Evolutionary conservation across 495 filamentous ascomycete genomes (phyloP), one percentile per base, ranked within the genome.

Genomic region (Penicillium malachiteum): DNA sequence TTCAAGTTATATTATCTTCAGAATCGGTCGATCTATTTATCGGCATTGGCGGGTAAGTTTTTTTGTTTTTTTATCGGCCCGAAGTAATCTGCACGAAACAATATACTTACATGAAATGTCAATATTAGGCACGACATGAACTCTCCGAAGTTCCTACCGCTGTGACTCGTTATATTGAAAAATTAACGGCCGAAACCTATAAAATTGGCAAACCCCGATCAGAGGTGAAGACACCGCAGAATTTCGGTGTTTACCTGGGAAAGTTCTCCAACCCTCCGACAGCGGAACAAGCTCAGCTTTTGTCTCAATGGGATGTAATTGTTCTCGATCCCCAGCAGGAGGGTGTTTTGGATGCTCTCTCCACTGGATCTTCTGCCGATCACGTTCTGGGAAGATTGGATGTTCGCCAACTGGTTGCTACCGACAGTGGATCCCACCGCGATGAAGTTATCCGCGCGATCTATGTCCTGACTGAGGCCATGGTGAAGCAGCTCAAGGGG

Each of bases 41-140:
- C 46, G 46, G 31, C 34, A 49, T 49, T 49, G 46, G 46, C 46
- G 46, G 11, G 46, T 49, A 49, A 49, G 46, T 49, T 26, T 26
- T 26, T 26, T 16, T 16, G n/a, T 7, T 18, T 18, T 31, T 46
- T n/a, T n/a, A n/a, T n/a, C 43, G 43, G 43, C 43, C 26, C 26
- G 43, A 46, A 31, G 31, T 11, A 31, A 9, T 16, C 14, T 18
- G 13, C 7, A n/a, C n/a, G n/a, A n/a, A n/a, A n/a, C n/a, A 18
- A 16, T 43, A 14, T 43, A 14, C 17, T 43, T 2, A 38, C 35
- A 41, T 16, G 11, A 37, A 37, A 13, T 41, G 6, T 6, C 7
- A 13, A 14, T 37, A 12, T 11, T 9, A 49, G 46, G 34, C 46
- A 11, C 46, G 46, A 16, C 46, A 49, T 21, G 16, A 38, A 38